Evolutionary conservation across 495 filamentous ascomycete species (phyloP).

Genomic region (Neurospora pannonica): DNA sequence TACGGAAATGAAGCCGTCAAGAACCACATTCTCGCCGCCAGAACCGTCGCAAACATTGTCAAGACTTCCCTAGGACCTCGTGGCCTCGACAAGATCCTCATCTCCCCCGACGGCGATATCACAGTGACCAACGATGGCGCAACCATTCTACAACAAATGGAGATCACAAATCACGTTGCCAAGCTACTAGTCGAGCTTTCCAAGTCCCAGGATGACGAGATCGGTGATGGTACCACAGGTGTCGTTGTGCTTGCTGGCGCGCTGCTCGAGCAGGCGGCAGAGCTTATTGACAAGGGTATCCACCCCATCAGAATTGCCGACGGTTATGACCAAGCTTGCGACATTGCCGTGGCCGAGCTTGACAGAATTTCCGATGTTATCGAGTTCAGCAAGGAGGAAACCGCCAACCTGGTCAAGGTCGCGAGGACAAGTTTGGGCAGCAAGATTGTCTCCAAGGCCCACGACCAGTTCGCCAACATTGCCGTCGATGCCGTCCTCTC

Average conservation of each 20-base stretch:
- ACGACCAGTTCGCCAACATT: slow-evolving; percentile 96
- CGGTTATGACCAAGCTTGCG: slow-evolving; percentile 93
- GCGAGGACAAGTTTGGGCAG: slow-evolving; percentile 93
- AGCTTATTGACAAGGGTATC: slow-evolving; percentile 98
- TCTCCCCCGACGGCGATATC: slow-evolving; percentile 97
- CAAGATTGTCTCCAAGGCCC: slow-evolving; percentile 98
- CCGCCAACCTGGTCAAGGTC: slow-evolving; percentile 78
- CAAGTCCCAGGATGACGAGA: slow-evolving; percentile 98
- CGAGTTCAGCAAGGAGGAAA: slow-evolving; percentile 68
- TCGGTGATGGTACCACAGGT: slow-evolving; percentile 96
- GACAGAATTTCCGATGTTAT: slow-evolving; percentile 89
- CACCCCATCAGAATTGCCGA: slow-evolving; percentile 98
- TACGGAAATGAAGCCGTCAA: slow-evolving; percentile 96
- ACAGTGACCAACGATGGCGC: slow-evolving; percentile 99
- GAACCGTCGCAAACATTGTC: slow-evolving; percentile 93
- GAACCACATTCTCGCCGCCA: slow-evolving; percentile 90
- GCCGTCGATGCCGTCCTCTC: slow-evolving; percentile 95
- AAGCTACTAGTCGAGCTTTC: slow-evolving; percentile 97
- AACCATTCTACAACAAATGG: slow-evolving; percentile 96
- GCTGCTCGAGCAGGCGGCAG: slow-evolving; percentile 92
- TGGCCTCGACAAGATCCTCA: slow-evolving; percentile 97
- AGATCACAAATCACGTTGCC: slow-evolving; percentile 96
- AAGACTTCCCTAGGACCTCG: slow-evolving; percentile 94
- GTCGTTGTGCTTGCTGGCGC: slow-evolving; percentile 95
- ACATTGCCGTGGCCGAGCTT: slow-evolving; percentile 85